phyloP scores from a whole-genome alignment of 139 green algal species.

The Mesotaenium endlicherianum region DNA sequence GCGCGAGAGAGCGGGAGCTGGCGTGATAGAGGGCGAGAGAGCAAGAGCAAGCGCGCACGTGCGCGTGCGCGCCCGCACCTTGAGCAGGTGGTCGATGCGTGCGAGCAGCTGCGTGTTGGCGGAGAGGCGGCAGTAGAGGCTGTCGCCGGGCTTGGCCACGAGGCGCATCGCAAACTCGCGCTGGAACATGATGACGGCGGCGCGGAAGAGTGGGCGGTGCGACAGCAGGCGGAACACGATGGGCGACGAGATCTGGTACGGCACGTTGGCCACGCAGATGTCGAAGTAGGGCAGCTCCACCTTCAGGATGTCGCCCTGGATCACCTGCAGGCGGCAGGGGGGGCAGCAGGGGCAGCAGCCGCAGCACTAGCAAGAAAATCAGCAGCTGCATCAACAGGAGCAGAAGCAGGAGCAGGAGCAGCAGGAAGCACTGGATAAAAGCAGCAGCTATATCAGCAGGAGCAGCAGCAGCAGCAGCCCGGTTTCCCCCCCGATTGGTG shows the following conservation, averaged over 20 bases:
- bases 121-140: slow-evolving; percentile 77
- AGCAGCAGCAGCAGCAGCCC: too few relatives aligned
- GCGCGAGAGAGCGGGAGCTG: not conserved
- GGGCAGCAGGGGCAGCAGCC: too few relatives aligned
- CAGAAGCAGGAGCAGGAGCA: too few relatives aligned
- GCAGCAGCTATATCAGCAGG: too few relatives aligned
- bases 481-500: too few relatives aligned
- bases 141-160: slow-evolving; percentile 83
- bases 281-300: slow-evolving; percentile 98
- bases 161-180: slow-evolving; percentile 99
- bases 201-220: slow-evolving; percentile 78
- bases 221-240: slow-evolving; percentile 98
- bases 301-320: slow-evolving; percentile 86
- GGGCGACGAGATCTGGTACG: slow-evolving; percentile 98
- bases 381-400: too few relatives aligned
- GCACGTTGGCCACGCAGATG: slow-evolving; percentile 98
- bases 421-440: too few relatives aligned
- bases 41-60: not conserved
- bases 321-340: slow-evolving; percentile 67
- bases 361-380: too few relatives aligned
- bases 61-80: slow-evolving; percentile 40
- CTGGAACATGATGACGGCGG: slow-evolving; percentile 99
- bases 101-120: slow-evolving; percentile 97
- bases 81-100: slow-evolving; percentile 71
- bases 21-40: not conserved